Base-by-base conservation (phyloP, 441 rosid species). In the Codiaeum variegatum region DNA sequence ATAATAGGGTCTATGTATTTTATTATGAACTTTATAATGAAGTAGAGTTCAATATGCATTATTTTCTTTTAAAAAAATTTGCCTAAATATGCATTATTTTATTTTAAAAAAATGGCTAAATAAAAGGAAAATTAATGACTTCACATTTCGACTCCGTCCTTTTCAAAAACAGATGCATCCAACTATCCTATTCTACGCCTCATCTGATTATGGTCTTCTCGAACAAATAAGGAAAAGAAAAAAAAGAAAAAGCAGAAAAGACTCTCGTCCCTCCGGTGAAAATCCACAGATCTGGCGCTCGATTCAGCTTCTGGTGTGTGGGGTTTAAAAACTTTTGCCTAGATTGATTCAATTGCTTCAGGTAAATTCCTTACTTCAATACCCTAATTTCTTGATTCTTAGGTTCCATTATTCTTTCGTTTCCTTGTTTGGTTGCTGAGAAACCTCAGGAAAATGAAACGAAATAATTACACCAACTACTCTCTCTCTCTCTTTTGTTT, bases 351-450 rank as follows among this genome's bases (percentile, higher is more conserved):
- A 12, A 2, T 47, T 8, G 10, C 3, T 3, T 34, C 49, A 47
- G 74, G 61, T 71, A 47, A 31, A 58, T 21, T 6, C 61, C 32
- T 46, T 19, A 15, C 72, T 59, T 36, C 29, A n/a, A 21, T 32
- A 73, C 47, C 72, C 76, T 67, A 61, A 71, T 47, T 31, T 49
- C 11, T 16, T 3, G 29, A 7, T 54, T 4, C 31, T 51, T 16
- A 9, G 42, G 42, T 38, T 38, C 42, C 42, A 9, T 38, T 38
- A 9, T 38, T 38, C 12, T 15, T 7, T 21, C 15, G 21, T 4
- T 51, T 46, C 51, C 47, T 19, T 59, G 72, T 58, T 73, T 59
- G 75, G 70, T 65, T 73, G 16, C 55, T 15, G 32, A 54, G 63
- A 54, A 64, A 54, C 4, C 36, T 73, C 44, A 12, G 54, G 63